Base-by-base conservation (phyloP, 768 basidiomycete species). In the Amanita molliuscula region DNA sequence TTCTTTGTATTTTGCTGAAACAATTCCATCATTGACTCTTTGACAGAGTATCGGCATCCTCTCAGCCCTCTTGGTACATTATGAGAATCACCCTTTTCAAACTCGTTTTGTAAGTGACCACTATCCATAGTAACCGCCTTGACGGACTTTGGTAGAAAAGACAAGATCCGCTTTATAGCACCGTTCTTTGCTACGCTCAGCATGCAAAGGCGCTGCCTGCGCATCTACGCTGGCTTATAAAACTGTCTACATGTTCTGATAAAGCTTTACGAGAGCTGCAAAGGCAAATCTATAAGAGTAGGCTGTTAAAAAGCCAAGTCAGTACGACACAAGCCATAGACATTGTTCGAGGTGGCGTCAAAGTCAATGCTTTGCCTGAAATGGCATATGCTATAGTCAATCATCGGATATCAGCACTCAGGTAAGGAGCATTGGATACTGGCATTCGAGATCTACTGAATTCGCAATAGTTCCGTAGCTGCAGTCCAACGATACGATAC, bases 351-450 rank as follows among this genome's bases (percentile, higher is more conserved):
- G 80, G 79, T 18, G 82, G 81, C 9, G 76, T 82, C 25, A 88
- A 89, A 63, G 71, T 73, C 23, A 91, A 91, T 57, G 87, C 88
- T 23, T 74, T 93, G 20, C 89, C 89, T 0, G 88, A 91, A 63
- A 71, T 67, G 49, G 82, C 78, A 1, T 79, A 69, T 1, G 46
- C 46, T 0, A 62, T 88, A 20, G 73, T 88, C 25, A 86, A 89
- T 58, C 84, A 85, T 57, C 80, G 86, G 4, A 78, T 88, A 46
- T 72, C 81, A 4, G 75, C 76, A 6, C 69, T 74, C 44, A 82
- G 79, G 81, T 74, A 29, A 51, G 61, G 57, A 16, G 47, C 61
- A 10, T 55, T n/a, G 23, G 13, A 23, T 33, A 11, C 25, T 28
- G 40, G 31, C 28, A 28, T 31, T 6, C 43, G 37, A 26, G 15